These are phyloP conservation scores for Fagopyrum tataricum DNA, from an alignment of 148 eudicot species.

Conservation along the genomic window DNA sequence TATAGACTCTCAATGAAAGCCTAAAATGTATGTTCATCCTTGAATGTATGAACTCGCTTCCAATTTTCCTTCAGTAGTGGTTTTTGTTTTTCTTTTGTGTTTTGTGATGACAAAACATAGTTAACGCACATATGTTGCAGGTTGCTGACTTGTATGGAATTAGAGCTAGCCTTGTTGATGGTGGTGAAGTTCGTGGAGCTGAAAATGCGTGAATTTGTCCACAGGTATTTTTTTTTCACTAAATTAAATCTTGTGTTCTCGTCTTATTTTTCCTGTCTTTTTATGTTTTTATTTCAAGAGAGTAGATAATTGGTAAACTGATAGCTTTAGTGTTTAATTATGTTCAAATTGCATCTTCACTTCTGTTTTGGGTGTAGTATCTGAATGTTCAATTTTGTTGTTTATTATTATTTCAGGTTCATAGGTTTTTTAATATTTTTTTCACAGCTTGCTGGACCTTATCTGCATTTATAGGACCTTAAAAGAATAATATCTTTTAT, in stretches of 20 bases:
- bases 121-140: constrained; percentile 32
- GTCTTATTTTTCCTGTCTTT: neutral
- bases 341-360: neutral
- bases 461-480: neutral
- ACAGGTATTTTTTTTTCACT: constrained; percentile 47
- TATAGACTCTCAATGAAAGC: neutral
- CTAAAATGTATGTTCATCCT: neutral
- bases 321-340: neutral
- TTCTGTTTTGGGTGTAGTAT: neutral
- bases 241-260: constrained; percentile 1
- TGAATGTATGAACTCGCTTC: neutral
- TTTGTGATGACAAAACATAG: neutral
- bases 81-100: neutral
- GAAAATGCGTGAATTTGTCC: constrained; percentile 99
- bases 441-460: neutral
- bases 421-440: neutral
- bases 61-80: neutral
- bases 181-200: constrained; percentile 99
- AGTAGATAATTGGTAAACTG: neutral
- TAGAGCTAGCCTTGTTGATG: constrained; percentile 90
- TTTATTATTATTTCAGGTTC: neutral
- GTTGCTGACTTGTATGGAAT: constrained; percentile 97
- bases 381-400: neutral
- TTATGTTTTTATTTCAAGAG: neutral
- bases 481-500: neutral